phyloP scores from a whole-genome alignment of 2,329 filamentous ascomycete species.

The Graphilbum fragrans region DNA sequence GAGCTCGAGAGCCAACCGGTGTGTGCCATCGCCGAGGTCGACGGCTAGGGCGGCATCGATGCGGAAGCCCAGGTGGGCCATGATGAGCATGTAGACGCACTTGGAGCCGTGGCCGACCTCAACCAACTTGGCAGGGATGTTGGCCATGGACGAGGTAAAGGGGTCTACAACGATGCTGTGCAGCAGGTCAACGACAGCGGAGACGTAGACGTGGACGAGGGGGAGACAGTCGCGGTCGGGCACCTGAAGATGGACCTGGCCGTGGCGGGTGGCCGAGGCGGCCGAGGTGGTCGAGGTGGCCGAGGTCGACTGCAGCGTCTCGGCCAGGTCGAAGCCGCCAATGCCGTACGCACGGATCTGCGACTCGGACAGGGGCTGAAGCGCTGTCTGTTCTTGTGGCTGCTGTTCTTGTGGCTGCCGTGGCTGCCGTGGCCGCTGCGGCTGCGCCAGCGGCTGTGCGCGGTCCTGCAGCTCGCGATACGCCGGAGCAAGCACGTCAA shows the following conservation, averaged over 20 bases:
- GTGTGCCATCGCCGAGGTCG: conserved; percentile 45
- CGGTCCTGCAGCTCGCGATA: conserved; percentile 8
- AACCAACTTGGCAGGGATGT: conserved; percentile 61
- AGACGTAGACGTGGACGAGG: conserved; percentile 32
- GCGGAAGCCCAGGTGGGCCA: conserved; percentile 71
- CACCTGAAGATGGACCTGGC: not conserved
- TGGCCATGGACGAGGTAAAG: conserved; percentile 29
- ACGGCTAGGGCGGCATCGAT: conserved; percentile 55
- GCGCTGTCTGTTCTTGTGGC: not conserved
- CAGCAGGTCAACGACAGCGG: conserved; percentile 34
- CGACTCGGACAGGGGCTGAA: not conserved
- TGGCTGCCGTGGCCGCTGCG: too few relatives aligned
- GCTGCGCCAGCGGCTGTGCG: too few relatives aligned
- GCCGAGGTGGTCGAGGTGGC: not conserved
- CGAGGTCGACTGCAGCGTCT: conserved; percentile 1
- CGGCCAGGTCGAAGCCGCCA: conserved; percentile 6
- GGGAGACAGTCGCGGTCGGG: not conserved
- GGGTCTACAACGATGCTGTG: conserved; percentile 40
- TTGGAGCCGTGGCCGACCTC: conserved; percentile 62
- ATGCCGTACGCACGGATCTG: conserved; percentile 8
- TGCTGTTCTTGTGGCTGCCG: too few relatives aligned
- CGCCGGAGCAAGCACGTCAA: conserved; percentile 21
- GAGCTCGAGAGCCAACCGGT: conserved; percentile 70
- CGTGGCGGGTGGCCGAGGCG: not conserved
- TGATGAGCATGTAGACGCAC: conserved; percentile 60